Base-by-base conservation (phyloP, 768 basidiomycete species). In the Strobilomyces dryophilus region DNA sequence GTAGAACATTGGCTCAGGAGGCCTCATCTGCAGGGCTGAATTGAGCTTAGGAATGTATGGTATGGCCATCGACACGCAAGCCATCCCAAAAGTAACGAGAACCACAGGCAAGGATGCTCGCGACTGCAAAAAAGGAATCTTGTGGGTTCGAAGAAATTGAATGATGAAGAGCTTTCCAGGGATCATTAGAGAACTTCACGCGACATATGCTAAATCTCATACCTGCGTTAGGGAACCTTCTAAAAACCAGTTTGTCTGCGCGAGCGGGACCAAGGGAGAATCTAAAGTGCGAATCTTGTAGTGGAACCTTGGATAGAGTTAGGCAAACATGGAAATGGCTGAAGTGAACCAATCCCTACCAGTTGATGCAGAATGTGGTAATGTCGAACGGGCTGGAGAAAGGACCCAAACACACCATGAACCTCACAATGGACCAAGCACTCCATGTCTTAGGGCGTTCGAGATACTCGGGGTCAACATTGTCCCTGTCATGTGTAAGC, bases 351-450 rank as follows among this genome's bases (percentile, higher is more conserved):
- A 7, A 31, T 12, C 47, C 60, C 52, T 37, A 64, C 71, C 72
- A 71, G 54, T 71, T 71, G 44, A 71, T 63, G 35, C 21, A 27
- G 42, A 63, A 71, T 15, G 67, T 72, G 18, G 1, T 56, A 27
- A 71, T 66, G 51, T 71, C 70, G 34, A 72, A 71, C 14, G 68
- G 65, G 20, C 71, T 73, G 8, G 72, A 71, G 31, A 71, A 70
- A 17, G 70, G 70, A 8, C 70, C 72, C 4, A 71, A 3, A 49
- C 64, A 73, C 27, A 71, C 29, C 70, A 71, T 71, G 61, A 71
- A 73, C 17, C 64, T 62, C 31, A 68, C 21, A 40, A 71, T 71
- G n/a, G 72, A 72, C 55, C 60, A 59, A 20, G 70, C 71, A 49
- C 61, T 61, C 70, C 62, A 67, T 34, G 62, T 59, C 52, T 47